Percentiles rank a stretch among this genome's conserved stretches.
Conservation (phyloP, 139 green algal genomes). For the Chlamydomonas sp. region DNA sequence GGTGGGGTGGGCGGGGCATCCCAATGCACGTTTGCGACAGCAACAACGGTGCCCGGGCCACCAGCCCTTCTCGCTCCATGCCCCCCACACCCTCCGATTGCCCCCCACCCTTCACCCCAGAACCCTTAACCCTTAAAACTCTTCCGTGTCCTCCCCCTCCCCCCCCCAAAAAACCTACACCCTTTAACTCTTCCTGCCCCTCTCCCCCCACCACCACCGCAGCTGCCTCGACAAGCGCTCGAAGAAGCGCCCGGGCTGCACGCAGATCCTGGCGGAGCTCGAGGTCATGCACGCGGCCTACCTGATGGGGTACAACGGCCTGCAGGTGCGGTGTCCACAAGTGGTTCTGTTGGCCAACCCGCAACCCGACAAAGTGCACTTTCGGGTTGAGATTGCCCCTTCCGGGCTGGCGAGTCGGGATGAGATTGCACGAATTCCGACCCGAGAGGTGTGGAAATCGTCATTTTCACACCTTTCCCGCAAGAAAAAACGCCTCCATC, state of each 20-base stretch:
- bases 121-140: too few relatives aligned
- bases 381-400: not conserved
- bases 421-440: too few relatives aligned
- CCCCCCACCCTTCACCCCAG: too few relatives aligned
- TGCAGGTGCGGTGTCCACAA: not conserved
- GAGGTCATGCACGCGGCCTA: slow-evolving; percentile 3
- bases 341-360: not conserved
- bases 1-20: not conserved
- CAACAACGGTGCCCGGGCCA: too few relatives aligned
- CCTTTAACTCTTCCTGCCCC: not conserved
- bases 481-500: not conserved
- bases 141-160: too few relatives aligned
- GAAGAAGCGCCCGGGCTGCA: slow-evolving; percentile 5
- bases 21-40: not conserved
- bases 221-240: slow-evolving; percentile 7
- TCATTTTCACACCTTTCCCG: not conserved
- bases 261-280: not conserved
- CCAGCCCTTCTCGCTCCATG: too few relatives aligned
- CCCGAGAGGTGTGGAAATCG: too few relatives aligned
- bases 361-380: not conserved
- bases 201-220: not conserved
- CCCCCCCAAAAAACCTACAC: too few relatives aligned
- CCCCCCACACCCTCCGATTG: too few relatives aligned
- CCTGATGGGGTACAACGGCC: not conserved
- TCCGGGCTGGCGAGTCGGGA: not conserved